Evolutionary conservation across 257 asterid genomes (phyloP), one percentile per base, ranked within the genome.

Genomic region (Nicotiana paniculata): DNA sequence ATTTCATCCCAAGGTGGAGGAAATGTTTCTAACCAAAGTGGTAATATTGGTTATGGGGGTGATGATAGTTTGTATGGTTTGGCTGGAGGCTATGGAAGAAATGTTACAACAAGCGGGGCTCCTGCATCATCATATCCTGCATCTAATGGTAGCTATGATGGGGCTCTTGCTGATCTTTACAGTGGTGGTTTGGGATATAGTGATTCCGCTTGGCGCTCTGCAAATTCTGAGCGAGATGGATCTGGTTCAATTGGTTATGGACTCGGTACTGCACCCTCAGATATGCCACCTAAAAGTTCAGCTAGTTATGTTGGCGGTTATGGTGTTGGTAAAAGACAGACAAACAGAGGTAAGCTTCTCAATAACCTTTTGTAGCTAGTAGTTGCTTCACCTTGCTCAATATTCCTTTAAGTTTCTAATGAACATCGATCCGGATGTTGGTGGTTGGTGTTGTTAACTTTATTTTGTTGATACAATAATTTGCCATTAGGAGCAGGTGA

Each of bases 31-130:
- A 75, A 80, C 81, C 84, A 80, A 72, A 80, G 70, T 61, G 84
- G 84, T 51, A 84, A 72, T 80, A 69, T 84, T 80, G 78, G 82
- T 51, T 84, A 84, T 72, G 84, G 84, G 68, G 84, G 81, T 70
- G 83, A 61, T 51, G 81, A 84, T 35, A 84, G 58, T 48, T 57
- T 61, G 70, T 63, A 80, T 72, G 84, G 86, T 32, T 84, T 84
- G 61, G 30, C 77, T 26, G 84, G 77, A 75, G 81, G 81, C 59
- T 61, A 72, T 80, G 86, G 84, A 70, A 84, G 84, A 80, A 84
- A 84, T 28, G 70, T 51, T 21, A 58, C 86, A 16, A 66, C 82
- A n/a, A 83, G 55, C 46, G 79, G 43, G 63, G 80, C 65, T 35
- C 83, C 80, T 17, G 28, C 75, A 26, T 79, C 79, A 57, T 78